These are phyloP conservation scores for Berberis vulgaris DNA, from an alignment of 164 flowering plant genomes.

Conservation along the genomic window DNA sequence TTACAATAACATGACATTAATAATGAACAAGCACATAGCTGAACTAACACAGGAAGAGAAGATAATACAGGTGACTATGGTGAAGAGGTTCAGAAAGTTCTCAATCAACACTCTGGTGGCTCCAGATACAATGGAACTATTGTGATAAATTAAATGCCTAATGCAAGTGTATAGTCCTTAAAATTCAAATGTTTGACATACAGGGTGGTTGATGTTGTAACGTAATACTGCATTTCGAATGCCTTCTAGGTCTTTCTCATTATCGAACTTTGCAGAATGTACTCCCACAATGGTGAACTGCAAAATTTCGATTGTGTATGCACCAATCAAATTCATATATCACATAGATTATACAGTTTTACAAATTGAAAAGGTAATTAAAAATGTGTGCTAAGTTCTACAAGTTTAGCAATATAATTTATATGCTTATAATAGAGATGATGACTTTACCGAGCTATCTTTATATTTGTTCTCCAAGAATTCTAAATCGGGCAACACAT, in stretches of 20 bases:
- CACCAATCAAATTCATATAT: neutral
- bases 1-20: no score
- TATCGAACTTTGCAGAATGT: slow-evolving; percentile 97
- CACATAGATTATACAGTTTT: no score
- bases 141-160: neutral
- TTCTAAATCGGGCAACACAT: slow-evolving; percentile 91
- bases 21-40: no score
- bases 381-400: neutral
- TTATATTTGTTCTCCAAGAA: slow-evolving; percentile 86
- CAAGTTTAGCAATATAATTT: neutral
- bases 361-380: no score
- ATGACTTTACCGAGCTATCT: slow-evolving; percentile 58
- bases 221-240: slow-evolving; percentile 91
- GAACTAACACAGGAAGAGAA: no score
- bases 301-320: slow-evolving; percentile 2
- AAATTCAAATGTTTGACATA: slow-evolving; percentile 28
- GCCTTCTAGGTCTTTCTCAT: slow-evolving; percentile 92
- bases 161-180: neutral
- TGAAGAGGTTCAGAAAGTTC: no score
- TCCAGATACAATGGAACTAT: neutral
- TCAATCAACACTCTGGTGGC: neutral
- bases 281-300: slow-evolving; percentile 94
- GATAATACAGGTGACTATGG: no score
- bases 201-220: slow-evolving; percentile 80
- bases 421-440: slow-evolving; percentile 2